These are phyloP conservation scores for Neonectria sp. DNA, from an alignment of 2,329 filamentous ascomycete species.

Conservation along the genomic window DNA sequence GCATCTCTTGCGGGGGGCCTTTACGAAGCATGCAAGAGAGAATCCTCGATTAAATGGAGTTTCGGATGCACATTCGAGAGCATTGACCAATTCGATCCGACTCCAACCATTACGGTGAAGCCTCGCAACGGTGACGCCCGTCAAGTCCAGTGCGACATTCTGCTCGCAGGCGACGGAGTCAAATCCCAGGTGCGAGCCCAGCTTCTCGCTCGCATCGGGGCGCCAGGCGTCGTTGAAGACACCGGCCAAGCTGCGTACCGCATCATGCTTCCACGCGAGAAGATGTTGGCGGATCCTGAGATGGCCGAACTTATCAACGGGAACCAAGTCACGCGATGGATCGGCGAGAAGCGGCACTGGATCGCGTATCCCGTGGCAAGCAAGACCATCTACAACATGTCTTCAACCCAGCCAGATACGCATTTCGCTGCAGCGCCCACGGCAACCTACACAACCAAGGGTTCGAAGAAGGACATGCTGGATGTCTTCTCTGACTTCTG, in stretches of 20 bases:
- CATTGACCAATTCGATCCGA: constrained; percentile 72
- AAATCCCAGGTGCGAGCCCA: constrained; percentile 66
- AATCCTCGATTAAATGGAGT: constrained; percentile 77
- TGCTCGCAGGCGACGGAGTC: constrained; percentile 70
- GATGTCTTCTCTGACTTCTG: constrained; percentile 75
- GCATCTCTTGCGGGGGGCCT: constrained; percentile 78
- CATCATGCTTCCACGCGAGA: constrained; percentile 79
- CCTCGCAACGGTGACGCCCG: constrained; percentile 70
- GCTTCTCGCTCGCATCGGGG: constrained; percentile 68
- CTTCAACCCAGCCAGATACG: constrained; percentile 72
- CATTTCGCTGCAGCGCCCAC: constrained; percentile 72
- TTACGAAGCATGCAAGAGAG: constrained; percentile 77
- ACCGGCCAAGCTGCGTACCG: constrained; percentile 85
- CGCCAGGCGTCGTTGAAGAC: constrained; percentile 71
- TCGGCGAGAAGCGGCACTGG: constrained; percentile 81
- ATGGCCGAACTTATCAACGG: constrained; percentile 77
- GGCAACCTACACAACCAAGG: constrained; percentile 74
- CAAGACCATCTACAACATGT: constrained; percentile 77
- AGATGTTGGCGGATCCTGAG: constrained; percentile 78
- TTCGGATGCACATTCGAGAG: constrained; percentile 72
- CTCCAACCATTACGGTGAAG: constrained; percentile 71
- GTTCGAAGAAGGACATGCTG: constrained; percentile 73
- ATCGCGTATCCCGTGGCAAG: constrained; percentile 82
- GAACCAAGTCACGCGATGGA: constrained; percentile 81
- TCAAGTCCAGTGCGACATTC: constrained; percentile 66